Base-by-base conservation (phyloP, 2,329 filamentous ascomycete genomes). In the Ceratocystis smalleyi region DNA sequence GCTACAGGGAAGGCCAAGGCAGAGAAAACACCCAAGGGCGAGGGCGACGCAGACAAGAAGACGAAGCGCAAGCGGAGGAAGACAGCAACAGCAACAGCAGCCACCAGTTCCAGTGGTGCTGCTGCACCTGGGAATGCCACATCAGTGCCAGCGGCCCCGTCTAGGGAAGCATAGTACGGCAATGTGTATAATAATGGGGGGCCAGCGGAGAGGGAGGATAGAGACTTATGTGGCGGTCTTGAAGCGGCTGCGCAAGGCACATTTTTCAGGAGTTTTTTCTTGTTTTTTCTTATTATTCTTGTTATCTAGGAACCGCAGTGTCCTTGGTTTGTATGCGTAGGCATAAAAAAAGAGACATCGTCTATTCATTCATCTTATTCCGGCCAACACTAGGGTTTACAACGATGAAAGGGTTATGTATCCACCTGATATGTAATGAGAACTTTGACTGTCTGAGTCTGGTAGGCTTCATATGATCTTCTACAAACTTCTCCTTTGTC, bases 21-120 rank as follows among this genome's bases (percentile, higher is more conserved):
- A 17, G 51, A 55, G 15, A 55, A 55, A 30, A 5, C 17, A 22
- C n/a, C 49, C 2, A 22, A 43, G n/a, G 43, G 49, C 15, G 54
- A 57, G 40, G 67, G 67, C 12, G 62, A 55, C n/a, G 63, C 51
- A 35, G 64, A 59, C 35, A 40, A 15, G 59, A 69, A 67, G 66
- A 66, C 68, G 54, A 69, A 68, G 67, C 68, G 49, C 47, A 62
- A 66, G 57, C 62, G 62, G 62, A 67, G 67, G 64, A 63, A 66
- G 45, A 66, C 43, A 43, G 45, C 61, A 43, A n/a, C 43, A 59
- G 60, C 65, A 43, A 61, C 63, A 61, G 59, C 12, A 5, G 35
- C 57, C 5, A 35, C 40, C 1, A 12, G 8, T 8, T n/a, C 5
- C 8, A 47, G 30, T 62, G 57, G 62, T 59, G 59, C 40, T 61